These are phyloP conservation scores for Hemerocallis citrina DNA, from an alignment of 106 monocot species.

Conservation along the genomic window DNA sequence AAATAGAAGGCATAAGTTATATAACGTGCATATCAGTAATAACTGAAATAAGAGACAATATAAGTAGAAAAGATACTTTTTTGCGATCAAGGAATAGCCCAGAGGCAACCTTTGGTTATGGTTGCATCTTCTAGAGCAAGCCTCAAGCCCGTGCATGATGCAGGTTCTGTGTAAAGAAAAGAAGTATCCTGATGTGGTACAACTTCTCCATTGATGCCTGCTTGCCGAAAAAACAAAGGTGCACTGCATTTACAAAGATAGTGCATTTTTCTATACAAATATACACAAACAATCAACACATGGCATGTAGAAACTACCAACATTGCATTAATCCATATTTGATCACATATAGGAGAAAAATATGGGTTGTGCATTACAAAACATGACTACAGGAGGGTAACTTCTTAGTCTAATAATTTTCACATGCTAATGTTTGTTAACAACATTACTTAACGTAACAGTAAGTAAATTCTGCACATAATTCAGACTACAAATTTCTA, in stretches of 20 bases:
- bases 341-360: conserved; percentile 24
- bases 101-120: conserved; percentile 80
- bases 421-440: no score
- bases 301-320: no score
- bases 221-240: conserved; percentile 67
- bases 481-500: no score
- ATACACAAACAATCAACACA: no score
- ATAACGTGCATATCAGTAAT: background rate
- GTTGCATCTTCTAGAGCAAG: conserved; percentile 91
- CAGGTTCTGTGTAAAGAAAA: conserved; percentile 81
- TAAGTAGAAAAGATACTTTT: conserved; percentile 36
- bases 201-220: conserved; percentile 95
- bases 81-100: conserved; percentile 92
- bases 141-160: conserved; percentile 89
- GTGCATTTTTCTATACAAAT: no score
- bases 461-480: no score
- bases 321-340: no score
- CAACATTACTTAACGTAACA: no score
- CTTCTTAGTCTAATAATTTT: no score
- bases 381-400: background rate
- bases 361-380: no score
- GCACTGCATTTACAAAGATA: no score
- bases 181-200: conserved; percentile 98
- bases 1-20: background rate
- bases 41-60: background rate